Conservation (phyloP, 179 eudicot species). For the Sideroxylon spinosum region DNA sequence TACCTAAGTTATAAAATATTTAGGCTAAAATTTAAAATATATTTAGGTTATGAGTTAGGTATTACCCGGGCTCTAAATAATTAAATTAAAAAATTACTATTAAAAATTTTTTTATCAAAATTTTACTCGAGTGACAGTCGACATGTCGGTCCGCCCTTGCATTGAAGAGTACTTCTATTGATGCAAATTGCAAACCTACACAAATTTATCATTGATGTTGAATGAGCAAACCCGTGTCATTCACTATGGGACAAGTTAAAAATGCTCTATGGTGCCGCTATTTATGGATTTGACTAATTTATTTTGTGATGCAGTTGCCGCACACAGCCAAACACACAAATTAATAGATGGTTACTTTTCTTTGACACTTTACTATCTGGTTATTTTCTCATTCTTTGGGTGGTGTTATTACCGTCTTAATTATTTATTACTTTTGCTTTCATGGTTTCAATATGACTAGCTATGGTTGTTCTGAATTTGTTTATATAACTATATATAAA, state of each 20-base stretch:
- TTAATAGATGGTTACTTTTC: neutral
- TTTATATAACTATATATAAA: neutral
- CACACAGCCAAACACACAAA: neutral
- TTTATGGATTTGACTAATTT: neutral
- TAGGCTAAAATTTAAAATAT: too few species aligned
- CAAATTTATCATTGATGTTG: neutral
- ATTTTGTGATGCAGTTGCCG: neutral
- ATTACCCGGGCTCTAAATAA: too few species aligned
- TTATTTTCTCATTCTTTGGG: neutral
- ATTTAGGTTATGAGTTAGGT: too few species aligned
- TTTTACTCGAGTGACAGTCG: too few species aligned
- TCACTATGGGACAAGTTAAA: neutral
- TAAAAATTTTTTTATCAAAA: too few species aligned
- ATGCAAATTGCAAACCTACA: constrained; percentile 15
- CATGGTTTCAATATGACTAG: neutral
- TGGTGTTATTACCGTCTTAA: neutral
- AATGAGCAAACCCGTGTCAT: neutral
- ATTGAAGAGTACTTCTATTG: neutral
- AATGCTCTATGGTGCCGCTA: neutral
- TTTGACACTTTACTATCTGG: neutral
- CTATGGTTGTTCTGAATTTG: neutral
- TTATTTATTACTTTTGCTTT: neutral
- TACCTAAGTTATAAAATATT: too few species aligned
- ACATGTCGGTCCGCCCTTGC: too few species aligned
- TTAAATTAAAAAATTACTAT: too few species aligned